Evolutionary conservation across 805 yeast species (phyloP), one percentile per base, ranked within the genome.

Genomic region (Wickerhamiella shivajii): DNA sequence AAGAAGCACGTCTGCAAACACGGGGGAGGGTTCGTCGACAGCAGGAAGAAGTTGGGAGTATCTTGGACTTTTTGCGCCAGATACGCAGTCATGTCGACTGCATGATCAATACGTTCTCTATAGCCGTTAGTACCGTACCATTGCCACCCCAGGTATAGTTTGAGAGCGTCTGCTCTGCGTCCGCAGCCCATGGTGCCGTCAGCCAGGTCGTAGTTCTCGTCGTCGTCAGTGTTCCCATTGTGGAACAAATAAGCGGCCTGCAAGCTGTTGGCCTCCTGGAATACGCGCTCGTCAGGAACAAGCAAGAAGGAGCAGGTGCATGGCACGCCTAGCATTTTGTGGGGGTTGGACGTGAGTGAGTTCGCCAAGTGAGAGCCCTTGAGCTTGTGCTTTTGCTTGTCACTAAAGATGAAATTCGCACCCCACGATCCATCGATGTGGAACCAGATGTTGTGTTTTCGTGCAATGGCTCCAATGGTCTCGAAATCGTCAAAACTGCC

Each of bases 141-240:
- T 38, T 74, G 59, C 93, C 93, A 80, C 1, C 78, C 72, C 50
- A 81, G 52, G 51, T 76, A 80, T 46, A 81, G 62, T 55, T 80
- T 80, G 52, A 80, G 58, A 3, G 87, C 69, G 52, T 81, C 93
- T 0, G 90, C 72, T 35, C 93, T 65, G 44, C 93, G 68, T 10
- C 93, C 93, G 51, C 93, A 80, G 6, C 92, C 93, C 85, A 81
- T 74, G 2, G 93, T 81, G 10, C 90, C 92, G 51, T 78, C 87
- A 1, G 87, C 93, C 36, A 80, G 64, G 44, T 80, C 93, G 47
- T 61, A 77, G 52, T 66, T 61, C 34, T 64, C 68, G 17, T 47
- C 58, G 22, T 68, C 71, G 17, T 67, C 77, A 3, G 60, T 68
- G 25, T 57, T 66, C 9, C 54, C 51, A n/a, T 63, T 61, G 49